Evolutionary conservation across 2,329 filamentous ascomycete species (phyloP).

Genomic region (Fusarium nygamai): DNA sequence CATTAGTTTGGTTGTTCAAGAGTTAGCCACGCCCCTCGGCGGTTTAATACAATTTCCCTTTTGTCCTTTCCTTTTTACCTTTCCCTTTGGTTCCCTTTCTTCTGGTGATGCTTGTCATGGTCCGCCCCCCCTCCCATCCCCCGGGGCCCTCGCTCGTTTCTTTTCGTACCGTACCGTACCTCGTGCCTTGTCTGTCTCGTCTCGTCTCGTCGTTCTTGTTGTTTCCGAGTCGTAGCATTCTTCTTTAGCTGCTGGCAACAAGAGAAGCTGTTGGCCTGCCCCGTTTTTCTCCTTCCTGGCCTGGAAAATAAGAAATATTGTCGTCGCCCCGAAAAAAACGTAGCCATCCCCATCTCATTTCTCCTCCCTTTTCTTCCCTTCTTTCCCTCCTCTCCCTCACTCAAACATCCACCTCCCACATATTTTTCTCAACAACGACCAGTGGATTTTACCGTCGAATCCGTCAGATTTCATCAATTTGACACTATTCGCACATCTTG

Average conservation of each 20-base stretch:
- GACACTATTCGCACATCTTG: conserved; percentile 46
- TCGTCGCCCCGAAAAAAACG: conserved; percentile 57
- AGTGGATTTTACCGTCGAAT: conserved; percentile 43
- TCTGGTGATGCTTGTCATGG: conserved; percentile 37
- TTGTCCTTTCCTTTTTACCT: conserved; percentile 33
- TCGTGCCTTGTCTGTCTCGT: conserved; percentile 39
- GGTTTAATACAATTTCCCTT: conserved; percentile 45
- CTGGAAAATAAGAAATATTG: conserved; percentile 57
- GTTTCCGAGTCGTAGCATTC: conserved; percentile 42
- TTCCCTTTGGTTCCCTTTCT: conserved; percentile 29
- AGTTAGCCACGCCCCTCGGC: conserved; percentile 32
- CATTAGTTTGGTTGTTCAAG: conserved; percentile 1
- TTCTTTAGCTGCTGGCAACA: conserved; percentile 29
- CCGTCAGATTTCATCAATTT: conserved; percentile 55
- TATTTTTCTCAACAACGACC: conserved; percentile 50
- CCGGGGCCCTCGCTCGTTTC: conserved; percentile 28
- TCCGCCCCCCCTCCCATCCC: conserved; percentile 27
- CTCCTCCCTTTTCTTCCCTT: conserved; percentile 38
- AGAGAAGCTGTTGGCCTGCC: conserved; percentile 47
- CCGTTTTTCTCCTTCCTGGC: conserved; percentile 58
- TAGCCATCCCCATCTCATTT: conserved; percentile 60
- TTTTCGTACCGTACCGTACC: conserved; percentile 38
- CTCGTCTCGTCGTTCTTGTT: conserved; percentile 31
- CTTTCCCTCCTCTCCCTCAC: conserved; percentile 34
- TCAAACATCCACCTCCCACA: conserved; percentile 42